Percentiles rank a stretch among this genome's conserved stretches.
Conservation (phyloP, 2,329 filamentous ascomycete species). For the Stenocarpella maydis region DNA sequence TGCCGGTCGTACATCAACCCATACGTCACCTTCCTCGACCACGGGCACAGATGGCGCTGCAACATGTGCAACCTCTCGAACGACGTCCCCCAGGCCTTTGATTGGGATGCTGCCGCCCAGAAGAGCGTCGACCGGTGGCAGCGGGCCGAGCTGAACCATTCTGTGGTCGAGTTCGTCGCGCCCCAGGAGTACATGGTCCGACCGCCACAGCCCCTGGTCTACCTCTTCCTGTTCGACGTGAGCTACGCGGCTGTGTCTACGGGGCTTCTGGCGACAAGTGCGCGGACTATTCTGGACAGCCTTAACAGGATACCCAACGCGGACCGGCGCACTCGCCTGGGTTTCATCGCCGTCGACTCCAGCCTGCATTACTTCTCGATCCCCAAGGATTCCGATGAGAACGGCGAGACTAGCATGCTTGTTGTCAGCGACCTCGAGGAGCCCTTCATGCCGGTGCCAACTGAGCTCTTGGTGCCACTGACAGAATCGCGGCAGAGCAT, state of each 20-base stretch:
- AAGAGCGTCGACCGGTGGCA: slow-evolving; percentile 93
- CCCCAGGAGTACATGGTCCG: slow-evolving; percentile 99
- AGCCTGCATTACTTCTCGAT: slow-evolving; percentile 97
- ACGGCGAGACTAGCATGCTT: slow-evolving; percentile 86
- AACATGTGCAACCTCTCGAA: slow-evolving; percentile 99
- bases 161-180: slow-evolving; percentile 97
- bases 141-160: slow-evolving; percentile 89
- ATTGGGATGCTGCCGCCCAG: slow-evolving; percentile 94
- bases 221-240: slow-evolving; percentile 94
- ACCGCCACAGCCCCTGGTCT: slow-evolving; percentile 92
- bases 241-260: slow-evolving; percentile 90
- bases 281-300: slow-evolving; percentile 92
- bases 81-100: slow-evolving; percentile 98
- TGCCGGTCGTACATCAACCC: slow-evolving; percentile 98
- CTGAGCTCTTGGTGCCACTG: slow-evolving; percentile 88
- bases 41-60: slow-evolving; percentile 97
- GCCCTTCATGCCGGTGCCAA: slow-evolving; percentile 93
- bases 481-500: slow-evolving; percentile 90
- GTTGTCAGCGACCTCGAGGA: slow-evolving; percentile 96
- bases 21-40: slow-evolving; percentile 94
- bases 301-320: slow-evolving; percentile 98
- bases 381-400: slow-evolving; percentile 86
- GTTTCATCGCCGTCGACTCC: slow-evolving; percentile 95
- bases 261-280: slow-evolving; percentile 89
- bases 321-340: slow-evolving; percentile 88